Conservation (phyloP, 2,329 filamentous ascomycete genomes). For the Xylariaceae sp. region DNA sequence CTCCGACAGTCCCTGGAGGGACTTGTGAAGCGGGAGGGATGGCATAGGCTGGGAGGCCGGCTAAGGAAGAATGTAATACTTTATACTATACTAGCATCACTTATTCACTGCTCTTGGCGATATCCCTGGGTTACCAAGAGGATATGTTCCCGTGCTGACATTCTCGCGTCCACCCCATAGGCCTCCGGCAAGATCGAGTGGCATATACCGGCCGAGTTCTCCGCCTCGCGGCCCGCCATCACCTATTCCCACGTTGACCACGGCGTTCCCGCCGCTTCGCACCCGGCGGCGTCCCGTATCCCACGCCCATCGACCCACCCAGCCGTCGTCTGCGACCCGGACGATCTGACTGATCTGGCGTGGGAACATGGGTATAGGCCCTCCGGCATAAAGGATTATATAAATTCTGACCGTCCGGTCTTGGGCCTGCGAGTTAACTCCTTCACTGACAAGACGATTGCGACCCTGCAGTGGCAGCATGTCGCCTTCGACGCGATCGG, state of each 20-base stretch:
- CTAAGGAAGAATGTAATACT: slow-evolving; percentile 26
- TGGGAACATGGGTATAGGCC: slow-evolving; percentile 25
- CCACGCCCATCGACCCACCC: slow-evolving; percentile 30
- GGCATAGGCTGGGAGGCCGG: slow-evolving; percentile 32
- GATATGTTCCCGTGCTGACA: too few relatives aligned
- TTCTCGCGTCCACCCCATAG: too few relatives aligned
- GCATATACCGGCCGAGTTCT: slow-evolving; percentile 44
- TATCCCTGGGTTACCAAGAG: too few relatives aligned
- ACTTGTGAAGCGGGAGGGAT: slow-evolving; percentile 24
- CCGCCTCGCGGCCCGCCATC: slow-evolving; percentile 39
- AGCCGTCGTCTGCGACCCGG: slow-evolving; percentile 30
- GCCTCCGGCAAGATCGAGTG: slow-evolving; percentile 40
- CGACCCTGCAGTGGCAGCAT: slow-evolving; percentile 46
- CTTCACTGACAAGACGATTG: slow-evolving; percentile 46
- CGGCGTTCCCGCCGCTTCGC: slow-evolving; percentile 37
- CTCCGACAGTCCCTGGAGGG: slow-evolving; percentile 22
- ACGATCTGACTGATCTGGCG: slow-evolving; percentile 30
- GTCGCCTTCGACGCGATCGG: slow-evolving; percentile 46
- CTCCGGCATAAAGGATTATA: slow-evolving; percentile 39
- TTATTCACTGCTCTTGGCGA: background rate
- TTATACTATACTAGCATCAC: background rate
- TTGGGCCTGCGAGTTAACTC: slow-evolving; percentile 46
- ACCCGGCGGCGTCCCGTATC: slow-evolving; percentile 39
- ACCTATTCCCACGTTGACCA: slow-evolving; percentile 39
- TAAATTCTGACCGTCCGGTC: slow-evolving; percentile 42